A percentile compares a stretch with the other conserved stretches of the same genome.
These are phyloP conservation scores for Apiospora kogelbergensis DNA, from an alignment of 2,329 filamentous ascomycete genomes.

Conservation along the genomic window DNA sequence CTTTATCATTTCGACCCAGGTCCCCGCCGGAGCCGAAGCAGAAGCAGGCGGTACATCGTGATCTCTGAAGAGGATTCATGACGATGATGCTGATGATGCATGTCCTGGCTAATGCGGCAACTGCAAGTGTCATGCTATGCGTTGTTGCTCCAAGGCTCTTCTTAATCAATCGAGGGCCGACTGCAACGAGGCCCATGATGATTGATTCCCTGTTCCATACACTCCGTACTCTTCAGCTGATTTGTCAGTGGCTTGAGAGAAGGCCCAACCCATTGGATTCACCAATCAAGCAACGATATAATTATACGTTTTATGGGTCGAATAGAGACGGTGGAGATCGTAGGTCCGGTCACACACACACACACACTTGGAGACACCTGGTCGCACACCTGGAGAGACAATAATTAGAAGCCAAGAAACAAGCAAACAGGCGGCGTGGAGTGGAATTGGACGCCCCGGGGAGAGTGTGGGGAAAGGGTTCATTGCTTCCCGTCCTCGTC, in stretches of 20 bases:
- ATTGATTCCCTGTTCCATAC: not conserved
- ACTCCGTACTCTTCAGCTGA: not conserved
- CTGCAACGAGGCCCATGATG: not conserved
- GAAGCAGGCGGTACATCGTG: not conserved
- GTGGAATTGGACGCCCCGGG: not conserved
- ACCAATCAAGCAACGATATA: not conserved
- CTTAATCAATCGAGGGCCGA: not conserved
- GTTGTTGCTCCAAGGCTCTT: too few species aligned
- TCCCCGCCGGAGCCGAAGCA: constrained; percentile 39
- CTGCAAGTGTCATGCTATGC: not conserved
- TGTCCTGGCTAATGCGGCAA: not conserved
- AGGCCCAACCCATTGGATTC: not conserved
- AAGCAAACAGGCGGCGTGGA: not conserved
- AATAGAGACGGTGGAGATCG: not conserved
- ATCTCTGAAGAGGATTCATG: not conserved
- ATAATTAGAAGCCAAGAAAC: not conserved
- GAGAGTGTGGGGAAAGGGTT: not conserved
- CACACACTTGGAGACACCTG: not conserved
- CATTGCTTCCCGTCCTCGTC: not conserved
- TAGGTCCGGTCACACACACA: not conserved
- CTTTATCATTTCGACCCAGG: constrained; percentile 80
- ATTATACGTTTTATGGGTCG: not conserved
- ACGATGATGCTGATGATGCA: not conserved
- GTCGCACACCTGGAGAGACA: not conserved
- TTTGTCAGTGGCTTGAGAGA: not conserved